Base-by-base conservation (phyloP, 176 grass and related monocot genomes). In the Phragmites australis region DNA sequence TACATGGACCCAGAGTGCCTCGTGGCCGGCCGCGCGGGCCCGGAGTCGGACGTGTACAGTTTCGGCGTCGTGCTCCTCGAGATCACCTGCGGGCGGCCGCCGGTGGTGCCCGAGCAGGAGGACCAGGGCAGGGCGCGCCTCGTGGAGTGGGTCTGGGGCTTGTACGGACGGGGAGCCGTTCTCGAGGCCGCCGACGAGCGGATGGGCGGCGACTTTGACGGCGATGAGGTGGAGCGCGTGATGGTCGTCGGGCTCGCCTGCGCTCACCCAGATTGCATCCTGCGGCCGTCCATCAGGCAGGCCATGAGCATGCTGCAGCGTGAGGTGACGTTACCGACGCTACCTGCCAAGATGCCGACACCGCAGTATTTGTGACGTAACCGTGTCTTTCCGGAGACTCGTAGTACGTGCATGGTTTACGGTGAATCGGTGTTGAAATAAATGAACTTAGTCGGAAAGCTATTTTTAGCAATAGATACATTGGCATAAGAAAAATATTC, bases 181-280 rank as follows among this genome's bases (percentile, higher is more conserved):
- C 68, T 83, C 27, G 88, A 87, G 39, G 88, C 88, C 8, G 83
- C 74, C 9, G 88, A 90, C 17, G 48, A 69, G 50, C 83, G 81
- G 19, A 51, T 90, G 8, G 3, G 52, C 3, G 70, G 77, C 12
- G 16, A 70, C 27, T 83, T 83, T 17, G 84, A 83, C 2, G 67
- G 39, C 12, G 48, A 9, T 13, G 34, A 87, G 65, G 68, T 83
- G 68, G 79, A 70, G 59, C 32, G 74, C 19, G 10, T 87, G 68
- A 83, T 92, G 86, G 75, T 81, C 37, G 86, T 89, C 9, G 86
- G 90, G 6, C 41, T 92, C 14, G 85, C 79, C 68, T 92, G 90
- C 17, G 86, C 79, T 14, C 86, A 92, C 61, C 90, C 90, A 7
- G 78, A 80, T 6, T 51, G 48, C 27, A 60, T 14, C 10, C 54